Evolutionary conservation across 2,329 filamentous ascomycete genomes (phyloP).

Genomic region (Harringtonia aguacate): DNA sequence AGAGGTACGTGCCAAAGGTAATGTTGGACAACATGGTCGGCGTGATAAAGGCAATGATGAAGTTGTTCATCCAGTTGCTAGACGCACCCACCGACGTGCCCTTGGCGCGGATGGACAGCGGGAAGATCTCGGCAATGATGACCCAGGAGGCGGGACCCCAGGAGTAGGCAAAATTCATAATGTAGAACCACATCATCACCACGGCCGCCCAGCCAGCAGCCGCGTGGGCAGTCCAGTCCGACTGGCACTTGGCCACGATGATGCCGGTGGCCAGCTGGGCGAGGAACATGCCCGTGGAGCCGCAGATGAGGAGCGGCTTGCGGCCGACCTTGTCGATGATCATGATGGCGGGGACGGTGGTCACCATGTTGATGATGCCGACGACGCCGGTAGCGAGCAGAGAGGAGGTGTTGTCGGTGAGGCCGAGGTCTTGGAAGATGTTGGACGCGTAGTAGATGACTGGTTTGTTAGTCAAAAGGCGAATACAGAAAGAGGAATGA

Average conservation of each 20-base stretch:
- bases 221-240: neutral
- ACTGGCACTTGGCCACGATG: neutral
- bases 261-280: neutral
- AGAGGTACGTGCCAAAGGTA: constrained; percentile 43
- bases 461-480: no score
- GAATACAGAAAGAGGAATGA: neutral
- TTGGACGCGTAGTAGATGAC: neutral
- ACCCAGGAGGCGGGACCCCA: constrained; percentile 13
- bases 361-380: neutral
- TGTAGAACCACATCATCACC: neutral
- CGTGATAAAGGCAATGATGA: constrained; percentile 33
- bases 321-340: neutral
- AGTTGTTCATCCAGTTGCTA: constrained; percentile 35
- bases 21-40: constrained; percentile 28
- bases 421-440: neutral
- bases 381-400: neutral
- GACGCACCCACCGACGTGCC: constrained; percentile 30
- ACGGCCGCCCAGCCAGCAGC: neutral
- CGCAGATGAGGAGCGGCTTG: neutral
- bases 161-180: constrained; percentile 6
- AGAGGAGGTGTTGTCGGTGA: neutral
- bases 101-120: constrained; percentile 24
- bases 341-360: neutral
- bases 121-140: constrained; percentile 24
- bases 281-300: neutral